phyloP scores from a whole-genome alignment of 768 basidiomycete genomes.

The Calocybe cyanea region DNA sequence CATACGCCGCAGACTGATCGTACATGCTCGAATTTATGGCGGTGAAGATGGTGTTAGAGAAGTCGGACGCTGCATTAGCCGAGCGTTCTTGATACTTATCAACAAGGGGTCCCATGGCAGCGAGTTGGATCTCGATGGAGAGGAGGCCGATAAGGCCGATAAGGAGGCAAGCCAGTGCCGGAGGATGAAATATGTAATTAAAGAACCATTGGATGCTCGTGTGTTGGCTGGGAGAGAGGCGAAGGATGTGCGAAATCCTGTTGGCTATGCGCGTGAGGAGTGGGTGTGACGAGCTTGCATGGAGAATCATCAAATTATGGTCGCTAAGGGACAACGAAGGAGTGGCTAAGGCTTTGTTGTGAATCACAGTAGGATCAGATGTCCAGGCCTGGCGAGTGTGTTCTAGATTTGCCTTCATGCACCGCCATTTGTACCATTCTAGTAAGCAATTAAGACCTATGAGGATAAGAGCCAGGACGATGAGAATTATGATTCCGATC shows the following conservation, averaged over 20 bases:
- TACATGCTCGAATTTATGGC: conserved; percentile 83
- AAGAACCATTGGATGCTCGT: conserved; percentile 83
- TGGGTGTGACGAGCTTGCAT: conserved; percentile 66
- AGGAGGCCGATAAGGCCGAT: conserved; percentile 91
- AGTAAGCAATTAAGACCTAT: conserved; percentile 70
- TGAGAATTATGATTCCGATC: conserved; percentile 73
- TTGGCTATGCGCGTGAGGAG: conserved; percentile 65
- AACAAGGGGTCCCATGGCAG: conserved; percentile 72
- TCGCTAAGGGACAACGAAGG: conserved; percentile 63
- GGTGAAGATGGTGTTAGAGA: conserved; percentile 66
- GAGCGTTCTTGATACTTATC: conserved; percentile 63
- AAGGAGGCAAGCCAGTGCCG: conserved; percentile 85
- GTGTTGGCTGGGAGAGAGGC: conserved; percentile 57
- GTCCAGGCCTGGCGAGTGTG: conserved; percentile 75
- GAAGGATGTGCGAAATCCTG: conserved; percentile 44
- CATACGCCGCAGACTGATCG: conserved; percentile 75
- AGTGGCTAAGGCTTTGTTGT: conserved; percentile 30
- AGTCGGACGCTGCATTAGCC: conserved; percentile 55
- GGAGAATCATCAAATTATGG: conserved; percentile 77
- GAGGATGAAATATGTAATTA: conserved; percentile 87
- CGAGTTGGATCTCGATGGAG: conserved; percentile 82
- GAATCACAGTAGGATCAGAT: conserved; percentile 62
- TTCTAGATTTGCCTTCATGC: conserved; percentile 59
- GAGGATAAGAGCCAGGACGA: conserved; percentile 67
- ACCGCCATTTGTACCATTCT: conserved; percentile 89